Conservation (phyloP, 441 rosid genomes). For the Corymbia citriodora region DNA sequence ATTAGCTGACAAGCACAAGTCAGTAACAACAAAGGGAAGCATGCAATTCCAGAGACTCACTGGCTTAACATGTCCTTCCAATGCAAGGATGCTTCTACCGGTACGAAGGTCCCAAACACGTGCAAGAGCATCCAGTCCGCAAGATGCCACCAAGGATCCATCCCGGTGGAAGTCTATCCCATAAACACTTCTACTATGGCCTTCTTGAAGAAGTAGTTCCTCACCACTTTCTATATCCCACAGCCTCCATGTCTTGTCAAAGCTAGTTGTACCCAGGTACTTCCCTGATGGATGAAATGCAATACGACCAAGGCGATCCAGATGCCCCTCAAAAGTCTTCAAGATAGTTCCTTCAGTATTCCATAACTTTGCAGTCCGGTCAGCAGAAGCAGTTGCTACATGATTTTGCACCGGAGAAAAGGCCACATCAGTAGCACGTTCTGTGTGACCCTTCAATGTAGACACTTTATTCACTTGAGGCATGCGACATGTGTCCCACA, state of each 20-base stretch:
- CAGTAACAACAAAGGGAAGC: background rate
- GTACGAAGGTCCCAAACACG: constrained; percentile 98
- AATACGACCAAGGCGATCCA: constrained; percentile 89
- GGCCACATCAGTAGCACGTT: constrained; percentile 84
- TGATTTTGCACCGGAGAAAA: constrained; percentile 70
- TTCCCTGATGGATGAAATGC: constrained; percentile 94
- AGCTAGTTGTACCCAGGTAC: constrained; percentile 85
- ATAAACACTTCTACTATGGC: constrained; percentile 85
- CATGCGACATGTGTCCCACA: constrained; percentile 88
- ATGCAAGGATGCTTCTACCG: constrained; percentile 81
- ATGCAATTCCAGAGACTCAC: constrained; percentile 23
- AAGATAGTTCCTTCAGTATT: constrained; percentile 69
- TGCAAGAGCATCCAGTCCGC: constrained; percentile 82
- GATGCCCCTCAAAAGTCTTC: constrained; percentile 75
- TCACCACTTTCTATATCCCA: constrained; percentile 80
- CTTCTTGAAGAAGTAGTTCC: constrained; percentile 93
- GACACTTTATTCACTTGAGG: constrained; percentile 53
- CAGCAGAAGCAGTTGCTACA: constrained; percentile 94
- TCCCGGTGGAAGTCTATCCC: constrained; percentile 90
- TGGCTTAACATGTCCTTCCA: constrained; percentile 93
- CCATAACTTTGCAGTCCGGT: constrained; percentile 90
- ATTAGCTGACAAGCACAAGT: background rate
- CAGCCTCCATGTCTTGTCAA: constrained; percentile 94
- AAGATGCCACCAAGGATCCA: constrained; percentile 90
- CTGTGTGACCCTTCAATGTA: constrained; percentile 78